These are phyloP conservation scores for Amanita subjunquillea DNA, from an alignment of 768 basidiomycete genomes.

Conservation along the genomic window DNA sequence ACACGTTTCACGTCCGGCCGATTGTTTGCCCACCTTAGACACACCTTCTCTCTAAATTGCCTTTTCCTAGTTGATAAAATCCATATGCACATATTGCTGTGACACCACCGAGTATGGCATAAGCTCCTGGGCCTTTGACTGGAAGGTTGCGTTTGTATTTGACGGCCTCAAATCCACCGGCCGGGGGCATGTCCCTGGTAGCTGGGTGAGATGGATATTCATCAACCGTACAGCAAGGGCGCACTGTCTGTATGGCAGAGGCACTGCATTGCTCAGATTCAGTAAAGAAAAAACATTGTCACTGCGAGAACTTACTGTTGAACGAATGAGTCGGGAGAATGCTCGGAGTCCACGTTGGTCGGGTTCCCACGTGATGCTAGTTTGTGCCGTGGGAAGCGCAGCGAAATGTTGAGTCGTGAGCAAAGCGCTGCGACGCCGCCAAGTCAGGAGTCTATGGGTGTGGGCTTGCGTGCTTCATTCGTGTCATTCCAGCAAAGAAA, in stretches of 20 bases:
- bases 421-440: background rate
- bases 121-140: slow-evolving; percentile 75
- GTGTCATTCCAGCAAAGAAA: background rate
- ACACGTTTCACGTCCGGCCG: slow-evolving; percentile 67
- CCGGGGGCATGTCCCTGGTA: slow-evolving; percentile 87
- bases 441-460: background rate
- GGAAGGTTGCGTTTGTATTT: slow-evolving; percentile 96
- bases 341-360: slow-evolving; percentile 3
- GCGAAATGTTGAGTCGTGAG: background rate
- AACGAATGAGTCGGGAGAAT: background rate
- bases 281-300: background rate
- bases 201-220: slow-evolving; percentile 9
- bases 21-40: slow-evolving; percentile 27
- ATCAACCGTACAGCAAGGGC: slow-evolving; percentile 18
- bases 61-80: slow-evolving; percentile 85
- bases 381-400: slow-evolving; percentile 3
- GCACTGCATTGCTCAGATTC: slow-evolving; percentile 30
- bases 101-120: slow-evolving; percentile 80
- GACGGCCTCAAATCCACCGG: slow-evolving; percentile 86
- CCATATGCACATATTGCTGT: slow-evolving; percentile 81
- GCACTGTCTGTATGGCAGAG: slow-evolving; percentile 54
- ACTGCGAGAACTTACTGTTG: slow-evolving; percentile 3
- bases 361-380: slow-evolving; percentile 2
- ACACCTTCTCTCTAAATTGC: slow-evolving; percentile 88
- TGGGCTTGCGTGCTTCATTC: background rate